Evolutionary conservation across 2,329 filamentous ascomycete genomes (phyloP).

Genomic region (Aspergillus sclerotialis): DNA sequence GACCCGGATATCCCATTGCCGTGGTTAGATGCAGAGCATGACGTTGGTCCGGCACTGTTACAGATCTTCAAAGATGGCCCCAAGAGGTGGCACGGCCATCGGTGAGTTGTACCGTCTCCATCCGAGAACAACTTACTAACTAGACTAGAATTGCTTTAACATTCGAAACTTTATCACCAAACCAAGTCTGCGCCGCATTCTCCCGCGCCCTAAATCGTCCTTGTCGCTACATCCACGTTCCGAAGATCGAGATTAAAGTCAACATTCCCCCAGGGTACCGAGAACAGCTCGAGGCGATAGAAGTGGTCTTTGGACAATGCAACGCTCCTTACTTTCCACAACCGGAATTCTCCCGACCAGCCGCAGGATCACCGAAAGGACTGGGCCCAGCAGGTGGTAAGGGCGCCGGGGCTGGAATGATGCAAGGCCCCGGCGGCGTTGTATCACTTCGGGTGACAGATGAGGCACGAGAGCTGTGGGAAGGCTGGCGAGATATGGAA

Average conservation of each 20-base stretch:
- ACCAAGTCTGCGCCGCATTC: constrained; percentile 75
- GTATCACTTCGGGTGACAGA: constrained; percentile 62
- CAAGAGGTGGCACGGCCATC: constrained; percentile 70
- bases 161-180: constrained; percentile 80
- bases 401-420: constrained; percentile 39
- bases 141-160: constrained; percentile 68
- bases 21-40: constrained; percentile 94
- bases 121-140: neutral
- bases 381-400: constrained; percentile 31
- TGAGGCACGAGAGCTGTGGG: constrained; percentile 78
- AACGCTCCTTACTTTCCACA: constrained; percentile 59
- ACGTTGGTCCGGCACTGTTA: constrained; percentile 83
- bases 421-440: constrained; percentile 47
- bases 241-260: constrained; percentile 71
- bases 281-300: constrained; percentile 68
- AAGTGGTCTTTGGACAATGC: constrained; percentile 52
- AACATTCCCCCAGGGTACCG: constrained; percentile 82
- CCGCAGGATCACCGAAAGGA: constrained; percentile 31
- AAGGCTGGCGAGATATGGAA: constrained; percentile 81
- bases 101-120: constrained; percentile 40
- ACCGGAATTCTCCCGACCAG: constrained; percentile 44
- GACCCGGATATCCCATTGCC: constrained; percentile 82
- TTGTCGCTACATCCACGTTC: constrained; percentile 69
- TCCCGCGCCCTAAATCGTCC: constrained; percentile 68
- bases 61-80: constrained; percentile 94